Percentiles rank a stretch among this genome's conserved stretches.
phyloP scores from a whole-genome alignment of 768 basidiomycete species.

The Calvatia gigantea region DNA sequence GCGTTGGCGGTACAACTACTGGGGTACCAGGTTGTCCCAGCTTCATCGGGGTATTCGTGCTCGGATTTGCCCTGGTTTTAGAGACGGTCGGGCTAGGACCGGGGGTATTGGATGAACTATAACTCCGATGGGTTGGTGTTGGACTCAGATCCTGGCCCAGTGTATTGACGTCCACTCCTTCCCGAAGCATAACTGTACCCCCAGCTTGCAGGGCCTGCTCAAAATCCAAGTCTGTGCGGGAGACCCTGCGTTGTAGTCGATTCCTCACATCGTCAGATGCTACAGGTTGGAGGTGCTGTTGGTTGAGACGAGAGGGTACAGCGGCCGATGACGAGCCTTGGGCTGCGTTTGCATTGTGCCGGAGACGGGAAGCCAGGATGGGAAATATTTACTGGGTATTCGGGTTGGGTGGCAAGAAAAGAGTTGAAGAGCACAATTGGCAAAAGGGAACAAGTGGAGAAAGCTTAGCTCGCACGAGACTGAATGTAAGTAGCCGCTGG shows the following conservation, averaged over 20 bases:
- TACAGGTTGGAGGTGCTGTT: conserved; percentile 47
- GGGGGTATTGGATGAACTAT: conserved; percentile 31
- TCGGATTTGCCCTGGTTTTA: conserved; percentile 2
- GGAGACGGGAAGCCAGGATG: conserved; percentile 70
- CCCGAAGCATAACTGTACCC: conserved; percentile 66
- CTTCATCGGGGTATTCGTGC: conserved; percentile 7
- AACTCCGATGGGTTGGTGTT: conserved; percentile 34
- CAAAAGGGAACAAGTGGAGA: neutral
- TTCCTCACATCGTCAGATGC: conserved; percentile 43
- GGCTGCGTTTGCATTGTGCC: conserved; percentile 42
- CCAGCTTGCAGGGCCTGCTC: conserved; percentile 68
- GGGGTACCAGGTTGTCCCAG: conserved; percentile 50
- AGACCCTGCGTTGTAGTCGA: conserved; percentile 48
- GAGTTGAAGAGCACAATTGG: neutral
- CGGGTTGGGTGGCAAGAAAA: neutral
- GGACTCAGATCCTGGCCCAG: conserved; percentile 54
- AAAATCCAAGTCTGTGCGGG: conserved; percentile 78
- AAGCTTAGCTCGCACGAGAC: neutral
- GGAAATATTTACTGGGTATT: conserved; percentile 12
- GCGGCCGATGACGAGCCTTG: conserved; percentile 21
- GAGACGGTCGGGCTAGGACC: conserved; percentile 23
- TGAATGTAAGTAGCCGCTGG: conserved; percentile 4
- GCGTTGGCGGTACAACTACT: conserved; percentile 64
- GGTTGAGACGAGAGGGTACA: conserved; percentile 8
- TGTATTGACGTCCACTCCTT: conserved; percentile 66